A percentile compares a stretch with the other conserved stretches of the same genome.
phyloP scores from a whole-genome alignment of 2,329 filamentous ascomycete genomes.

The Diaporthe ilicicola region DNA sequence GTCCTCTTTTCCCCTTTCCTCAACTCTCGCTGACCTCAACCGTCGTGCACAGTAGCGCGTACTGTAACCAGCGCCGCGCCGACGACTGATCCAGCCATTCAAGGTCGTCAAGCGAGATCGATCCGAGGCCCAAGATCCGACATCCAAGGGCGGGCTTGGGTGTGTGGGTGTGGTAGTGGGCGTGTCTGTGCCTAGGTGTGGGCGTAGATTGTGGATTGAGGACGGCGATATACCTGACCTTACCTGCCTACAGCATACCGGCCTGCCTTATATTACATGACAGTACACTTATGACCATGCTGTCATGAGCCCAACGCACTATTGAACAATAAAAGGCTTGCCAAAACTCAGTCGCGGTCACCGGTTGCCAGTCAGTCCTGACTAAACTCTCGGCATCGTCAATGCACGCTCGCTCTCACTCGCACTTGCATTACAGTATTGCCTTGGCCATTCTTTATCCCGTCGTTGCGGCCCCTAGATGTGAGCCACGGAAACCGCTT shows the following conservation, averaged over 20 bases:
- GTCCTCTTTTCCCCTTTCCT: not conserved
- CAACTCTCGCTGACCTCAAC: not conserved
- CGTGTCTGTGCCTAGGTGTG: not conserved
- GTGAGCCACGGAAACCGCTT: slow-evolving; percentile 17
- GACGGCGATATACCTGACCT: not conserved
- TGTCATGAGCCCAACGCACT: slow-evolving; percentile 14
- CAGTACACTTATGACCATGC: not conserved
- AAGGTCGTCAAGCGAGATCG: not conserved
- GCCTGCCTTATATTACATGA: not conserved
- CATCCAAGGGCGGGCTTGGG: not conserved
- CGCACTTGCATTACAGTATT: not conserved
- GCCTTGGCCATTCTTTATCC: not conserved
- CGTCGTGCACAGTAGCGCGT: slow-evolving; percentile 9
- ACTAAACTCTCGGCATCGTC: slow-evolving; percentile 26
- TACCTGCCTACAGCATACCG: not conserved
- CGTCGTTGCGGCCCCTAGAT: slow-evolving; percentile 1
- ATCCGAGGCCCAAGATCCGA: not conserved
- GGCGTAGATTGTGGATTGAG: slow-evolving; percentile 11
- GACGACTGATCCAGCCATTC: slow-evolving; percentile 15
- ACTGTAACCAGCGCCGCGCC: slow-evolving; percentile 12
- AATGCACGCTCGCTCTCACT: not conserved
- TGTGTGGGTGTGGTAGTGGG: not conserved
- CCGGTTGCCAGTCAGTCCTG: slow-evolving; percentile 19
- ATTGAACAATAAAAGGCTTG: slow-evolving; percentile 6
- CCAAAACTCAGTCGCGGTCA: slow-evolving; percentile 3